Percentiles rank a stretch among this genome's conserved stretches.
Evolutionary conservation across 129 eudicot genomes (phyloP).

Genomic region (Helianthus annuus): HanXRQr2.0-SUNRISE NC_035441.2:152234239-152234738

Average conservation of each 20-base stretch:
- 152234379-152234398: too few relatives aligned
- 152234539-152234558: neutral
- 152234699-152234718: neutral
- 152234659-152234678: slow-evolving; percentile 2
- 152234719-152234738: neutral
- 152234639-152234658: slow-evolving; percentile 19
- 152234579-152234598: neutral
- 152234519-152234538: slow-evolving; percentile 23
- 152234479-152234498: slow-evolving; percentile 27
- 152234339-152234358: too few relatives aligned
- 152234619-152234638: slow-evolving; percentile 26
- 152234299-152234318: too few relatives aligned
- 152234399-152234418: too few relatives aligned
- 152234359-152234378: too few relatives aligned
- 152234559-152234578: neutral
- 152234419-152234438: neutral
- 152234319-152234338: too few relatives aligned
- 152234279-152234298: too few relatives aligned
- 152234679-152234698: neutral
- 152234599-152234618: slow-evolving; percentile 5
- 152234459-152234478: slow-evolving; percentile 23
- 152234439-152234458: slow-evolving; percentile 29
- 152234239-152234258: too few relatives aligned
- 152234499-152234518: slow-evolving; percentile 20
- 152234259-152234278: too few relatives aligned